These are phyloP conservation scores for Metschnikowia arizonensis DNA, from an alignment of 805 yeast species.

Conservation along the genomic window DNA sequence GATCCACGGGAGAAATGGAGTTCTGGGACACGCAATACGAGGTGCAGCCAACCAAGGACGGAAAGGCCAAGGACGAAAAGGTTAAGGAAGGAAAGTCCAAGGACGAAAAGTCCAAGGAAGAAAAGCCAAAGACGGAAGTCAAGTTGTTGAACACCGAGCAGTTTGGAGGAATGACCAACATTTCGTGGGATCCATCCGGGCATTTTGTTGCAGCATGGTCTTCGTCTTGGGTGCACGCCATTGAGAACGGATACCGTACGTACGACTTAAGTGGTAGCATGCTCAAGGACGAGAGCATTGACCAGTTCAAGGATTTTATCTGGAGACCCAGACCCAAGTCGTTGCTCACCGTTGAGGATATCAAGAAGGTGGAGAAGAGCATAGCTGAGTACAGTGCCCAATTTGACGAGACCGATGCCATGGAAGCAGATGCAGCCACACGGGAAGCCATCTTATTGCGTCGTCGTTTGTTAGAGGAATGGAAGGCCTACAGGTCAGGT, in stretches of 20 bases:
- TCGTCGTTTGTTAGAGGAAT: constrained; percentile 74
- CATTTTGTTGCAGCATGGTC: constrained; percentile 87
- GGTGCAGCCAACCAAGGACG: constrained; percentile 33
- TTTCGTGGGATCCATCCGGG: constrained; percentile 96
- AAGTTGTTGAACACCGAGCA: constrained; percentile 60
- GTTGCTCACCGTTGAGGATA: constrained; percentile 68
- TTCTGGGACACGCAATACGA: constrained; percentile 85
- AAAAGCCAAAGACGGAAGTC: constrained; percentile 23
- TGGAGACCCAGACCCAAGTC: constrained; percentile 98
- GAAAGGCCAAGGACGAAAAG: background rate
- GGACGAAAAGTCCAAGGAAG: too few relatives aligned
- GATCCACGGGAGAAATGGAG: constrained; percentile 62
- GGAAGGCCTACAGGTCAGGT: constrained; percentile 73
- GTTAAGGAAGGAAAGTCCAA: constrained; percentile 34
- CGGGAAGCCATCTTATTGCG: constrained; percentile 85
- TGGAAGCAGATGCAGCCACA: constrained; percentile 90
- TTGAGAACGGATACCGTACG: constrained; percentile 87
- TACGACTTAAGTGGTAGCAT: constrained; percentile 79
- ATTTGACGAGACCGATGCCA: constrained; percentile 91
- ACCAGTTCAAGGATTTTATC: constrained; percentile 79
- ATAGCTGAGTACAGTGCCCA: constrained; percentile 84
- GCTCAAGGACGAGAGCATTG: constrained; percentile 70
- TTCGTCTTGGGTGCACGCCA: constrained; percentile 74
- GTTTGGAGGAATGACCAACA: constrained; percentile 73
- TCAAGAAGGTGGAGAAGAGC: constrained; percentile 87